Evolutionary conservation across 2,329 filamentous ascomycete genomes (phyloP).

Genomic region (Cercospora sp.): DNA sequence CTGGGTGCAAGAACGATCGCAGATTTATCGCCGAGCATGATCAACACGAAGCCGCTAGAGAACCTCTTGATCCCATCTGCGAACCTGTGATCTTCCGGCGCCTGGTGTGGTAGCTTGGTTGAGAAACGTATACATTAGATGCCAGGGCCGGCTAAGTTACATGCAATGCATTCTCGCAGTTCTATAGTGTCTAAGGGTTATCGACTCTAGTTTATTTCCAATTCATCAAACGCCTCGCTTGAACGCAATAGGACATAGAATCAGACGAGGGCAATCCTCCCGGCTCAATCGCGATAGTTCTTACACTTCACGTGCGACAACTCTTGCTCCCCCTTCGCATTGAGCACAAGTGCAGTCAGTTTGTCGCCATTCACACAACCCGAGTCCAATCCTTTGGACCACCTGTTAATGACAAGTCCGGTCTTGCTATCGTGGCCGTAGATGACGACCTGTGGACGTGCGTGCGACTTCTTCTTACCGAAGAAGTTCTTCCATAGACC

Average conservation of each 20-base stretch:
- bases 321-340: constrained; percentile 48
- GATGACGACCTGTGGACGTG: constrained; percentile 64
- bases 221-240: constrained; percentile 20
- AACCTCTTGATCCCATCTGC: constrained; percentile 48
- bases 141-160: background rate
- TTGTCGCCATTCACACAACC: constrained; percentile 74
- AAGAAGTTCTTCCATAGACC: constrained; percentile 27
- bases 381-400: constrained; percentile 82
- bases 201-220: background rate
- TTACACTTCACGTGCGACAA: constrained; percentile 46
- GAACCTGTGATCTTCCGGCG: constrained; percentile 4
- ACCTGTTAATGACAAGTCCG: constrained; percentile 66
- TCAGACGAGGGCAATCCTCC: background rate
- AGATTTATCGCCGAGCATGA: constrained; percentile 59
- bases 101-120: background rate
- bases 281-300: constrained; percentile 31
- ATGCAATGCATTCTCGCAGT: background rate
- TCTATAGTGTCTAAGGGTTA: constrained; percentile 13
- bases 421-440: constrained; percentile 83
- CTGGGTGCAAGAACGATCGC: constrained; percentile 60
- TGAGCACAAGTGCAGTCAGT: constrained; percentile 75
- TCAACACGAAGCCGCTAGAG: constrained; percentile 47
- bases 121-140: background rate
- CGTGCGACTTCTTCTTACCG: constrained; percentile 38
- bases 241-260: constrained; percentile 13